These are phyloP conservation scores for Puccinia triticina DNA, from an alignment of 1,284 basidiomycete species.

Conservation along the genomic window DNA sequence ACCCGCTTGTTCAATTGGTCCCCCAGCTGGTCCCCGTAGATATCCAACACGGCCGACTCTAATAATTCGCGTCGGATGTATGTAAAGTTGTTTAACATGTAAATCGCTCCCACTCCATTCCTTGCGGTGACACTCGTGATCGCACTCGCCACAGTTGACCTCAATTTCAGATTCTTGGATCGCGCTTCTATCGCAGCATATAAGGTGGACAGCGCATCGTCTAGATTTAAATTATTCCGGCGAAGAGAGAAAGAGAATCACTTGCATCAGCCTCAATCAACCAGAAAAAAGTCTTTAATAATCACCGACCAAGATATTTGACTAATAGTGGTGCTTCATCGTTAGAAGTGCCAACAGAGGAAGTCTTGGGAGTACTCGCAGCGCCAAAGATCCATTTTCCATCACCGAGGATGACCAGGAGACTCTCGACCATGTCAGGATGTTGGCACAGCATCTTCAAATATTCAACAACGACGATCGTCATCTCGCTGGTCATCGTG, in stretches of 20 bases:
- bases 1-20: constrained; percentile 58
- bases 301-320: constrained; percentile 54
- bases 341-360: constrained; percentile 25
- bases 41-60: constrained; percentile 55
- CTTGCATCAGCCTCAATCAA: background rate
- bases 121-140: constrained; percentile 45
- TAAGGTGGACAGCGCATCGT: constrained; percentile 44
- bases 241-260: background rate
- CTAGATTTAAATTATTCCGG: constrained; percentile 8
- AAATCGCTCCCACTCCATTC: constrained; percentile 56
- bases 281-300: background rate
- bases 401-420: constrained; percentile 57
- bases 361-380: constrained; percentile 28
- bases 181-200: constrained; percentile 41
- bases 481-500: constrained; percentile 54
- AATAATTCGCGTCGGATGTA: constrained; percentile 57
- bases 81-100: constrained; percentile 58
- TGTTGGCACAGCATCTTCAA: constrained; percentile 57
- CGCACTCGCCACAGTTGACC: constrained; percentile 13
- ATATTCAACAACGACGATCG: constrained; percentile 57
- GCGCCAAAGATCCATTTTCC: constrained; percentile 58
- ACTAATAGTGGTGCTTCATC: constrained; percentile 52
- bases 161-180: constrained; percentile 46
- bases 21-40: constrained; percentile 55
- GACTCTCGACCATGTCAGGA: constrained; percentile 56